Evolutionary conservation across 2,329 filamentous ascomycete genomes (phyloP).

Genomic region (Plectosphaerella cucumerina): DNA sequence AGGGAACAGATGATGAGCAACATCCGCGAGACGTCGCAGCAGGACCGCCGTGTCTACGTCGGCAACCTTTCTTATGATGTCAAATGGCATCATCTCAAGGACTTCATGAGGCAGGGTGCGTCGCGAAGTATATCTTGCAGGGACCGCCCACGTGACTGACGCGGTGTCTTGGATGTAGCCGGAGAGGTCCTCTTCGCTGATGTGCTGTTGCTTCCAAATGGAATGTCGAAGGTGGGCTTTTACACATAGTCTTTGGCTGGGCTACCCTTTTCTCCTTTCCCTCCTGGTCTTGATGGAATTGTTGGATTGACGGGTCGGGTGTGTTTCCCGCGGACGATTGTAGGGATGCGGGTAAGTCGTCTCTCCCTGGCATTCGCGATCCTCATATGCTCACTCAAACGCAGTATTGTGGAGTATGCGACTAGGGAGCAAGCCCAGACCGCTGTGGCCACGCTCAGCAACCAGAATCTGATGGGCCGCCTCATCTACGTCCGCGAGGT

Average conservation of each 20-base stretch:
- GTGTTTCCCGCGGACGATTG: constrained; percentile 76
- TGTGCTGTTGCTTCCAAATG: constrained; percentile 98
- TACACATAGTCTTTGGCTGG: constrained; percentile 86
- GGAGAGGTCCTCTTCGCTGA: constrained; percentile 99
- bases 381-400: background rate
- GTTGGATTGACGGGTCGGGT: constrained; percentile 99
- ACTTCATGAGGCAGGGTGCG: constrained; percentile 99
- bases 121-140: constrained; percentile 15
- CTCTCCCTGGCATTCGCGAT: background rate
- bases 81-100: constrained; percentile 99
- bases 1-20: constrained; percentile 96
- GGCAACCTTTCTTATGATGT: constrained; percentile 99
- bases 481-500: constrained; percentile 98
- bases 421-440: constrained; percentile 98
- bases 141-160: constrained; percentile 30
- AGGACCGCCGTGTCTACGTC: constrained; percentile 98
- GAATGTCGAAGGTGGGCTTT: constrained; percentile 99
- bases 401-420: constrained; percentile 99
- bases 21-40: constrained; percentile 90
- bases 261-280: constrained; percentile 62
- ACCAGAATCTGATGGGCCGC: constrained; percentile 97
- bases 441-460: constrained; percentile 95
- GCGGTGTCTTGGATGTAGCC: constrained; percentile 51
- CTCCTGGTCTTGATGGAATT: constrained; percentile 71
- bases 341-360: constrained; percentile 98